These are phyloP conservation scores for Sherardia arvensis DNA, from an alignment of 257 asterid species.

Conservation along the genomic window DNA sequence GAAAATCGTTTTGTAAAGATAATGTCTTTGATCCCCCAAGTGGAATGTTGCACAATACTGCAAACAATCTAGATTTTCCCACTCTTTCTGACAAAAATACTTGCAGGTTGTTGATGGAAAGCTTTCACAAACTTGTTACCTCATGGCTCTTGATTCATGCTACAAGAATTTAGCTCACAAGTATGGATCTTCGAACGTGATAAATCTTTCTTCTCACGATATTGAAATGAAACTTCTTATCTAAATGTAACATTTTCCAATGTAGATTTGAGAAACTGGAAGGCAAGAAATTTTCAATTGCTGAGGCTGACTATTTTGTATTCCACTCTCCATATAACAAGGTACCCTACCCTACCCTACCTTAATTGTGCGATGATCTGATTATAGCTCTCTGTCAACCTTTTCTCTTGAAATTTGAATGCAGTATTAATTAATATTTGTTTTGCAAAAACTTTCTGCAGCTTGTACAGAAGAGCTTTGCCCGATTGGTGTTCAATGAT, in stretches of 20 bases:
- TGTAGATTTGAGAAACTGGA: conserved; percentile 67
- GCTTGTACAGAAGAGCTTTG: conserved; percentile 98
- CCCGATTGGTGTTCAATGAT: conserved; percentile 78
- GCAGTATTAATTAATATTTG: conserved; percentile 2
- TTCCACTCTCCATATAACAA: conserved; percentile 99
- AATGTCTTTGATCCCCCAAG: neutral
- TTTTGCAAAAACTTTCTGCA: conserved; percentile 31
- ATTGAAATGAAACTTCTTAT: neutral
- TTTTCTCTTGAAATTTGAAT: neutral
- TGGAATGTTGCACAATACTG: neutral
- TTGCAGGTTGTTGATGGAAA: conserved; percentile 96
- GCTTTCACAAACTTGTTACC: conserved; percentile 98
- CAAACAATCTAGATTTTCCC: neutral
- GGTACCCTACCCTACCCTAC: conserved; percentile 31
- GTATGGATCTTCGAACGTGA: conserved; percentile 28
- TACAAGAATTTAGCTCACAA: conserved; percentile 70
- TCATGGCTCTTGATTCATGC: conserved; percentile 96
- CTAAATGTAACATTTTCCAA: conserved; percentile 12
- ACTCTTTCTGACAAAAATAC: conserved; percentile 16
- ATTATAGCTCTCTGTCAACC: neutral
- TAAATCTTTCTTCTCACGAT: neutral
- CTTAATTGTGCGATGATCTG: neutral
- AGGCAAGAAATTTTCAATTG: conserved; percentile 75
- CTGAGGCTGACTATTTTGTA: conserved; percentile 71
- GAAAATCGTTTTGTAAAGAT: neutral